Evolutionary conservation across 108 stramenopile genomes (phyloP), one percentile per base, ranked within the genome.

Genomic region (Discostella stelligeroides): DNA sequence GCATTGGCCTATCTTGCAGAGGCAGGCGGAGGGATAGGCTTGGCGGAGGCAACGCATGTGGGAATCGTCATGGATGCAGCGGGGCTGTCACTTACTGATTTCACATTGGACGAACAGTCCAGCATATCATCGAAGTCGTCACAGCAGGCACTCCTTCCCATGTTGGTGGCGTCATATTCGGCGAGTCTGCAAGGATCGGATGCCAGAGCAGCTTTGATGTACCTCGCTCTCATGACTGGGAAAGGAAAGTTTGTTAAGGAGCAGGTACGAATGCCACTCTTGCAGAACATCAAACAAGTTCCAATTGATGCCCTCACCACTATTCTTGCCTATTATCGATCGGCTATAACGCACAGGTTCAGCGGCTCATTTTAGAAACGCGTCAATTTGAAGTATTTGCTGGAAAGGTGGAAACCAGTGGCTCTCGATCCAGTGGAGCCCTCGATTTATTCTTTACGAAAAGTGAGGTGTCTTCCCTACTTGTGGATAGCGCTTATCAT

Each of bases 41-140:
- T 91, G 51, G 49, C 90, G 47, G 82, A 94, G 61, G 91, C 94
- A 14, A 68, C 85, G 45, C 90, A 91, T 69, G 28, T 91, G 27
- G 89, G 78, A 4, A 50, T 91, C 15, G 50, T 82, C 38, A 79
- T 79, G 79, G 66, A 79, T 68, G 70, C 51, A 17, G 38, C 29
- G 45, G 76, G 70, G 30, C n/a, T 76, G 61, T 41, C 30, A 24
- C 40, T 80, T 18, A 23, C 24, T 23, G 73, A 75, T 75, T 75
- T 38, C 15, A 43, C 24, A 24, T 41, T 48, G 40, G 66, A 59
- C 1, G 39, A 46, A 7, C 5, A 59, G 15, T 24, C 46, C 2
- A 39, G 7, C 23, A 27, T 24, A 2, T 43, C 47, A 41, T 62
- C 60, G 11, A 24, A 28, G 42, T 39, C 48, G 20, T 25, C 63